Evolutionary conservation across 2,329 filamentous ascomycete genomes (phyloP), one percentile per base, ranked within the genome.

Genomic region (Colletotrichum noveboracense): DNA sequence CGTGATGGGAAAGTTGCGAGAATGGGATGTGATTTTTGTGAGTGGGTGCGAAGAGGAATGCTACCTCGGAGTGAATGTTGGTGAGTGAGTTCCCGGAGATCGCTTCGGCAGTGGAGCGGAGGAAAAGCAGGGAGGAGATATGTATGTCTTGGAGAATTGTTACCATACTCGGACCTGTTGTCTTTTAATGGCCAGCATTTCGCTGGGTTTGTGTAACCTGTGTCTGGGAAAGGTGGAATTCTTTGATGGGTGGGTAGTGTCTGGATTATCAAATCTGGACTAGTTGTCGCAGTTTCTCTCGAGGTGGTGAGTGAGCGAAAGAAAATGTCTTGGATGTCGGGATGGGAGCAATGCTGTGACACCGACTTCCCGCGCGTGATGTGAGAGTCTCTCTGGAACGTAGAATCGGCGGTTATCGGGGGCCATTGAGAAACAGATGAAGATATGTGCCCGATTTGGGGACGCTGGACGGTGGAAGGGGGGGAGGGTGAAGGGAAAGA

Each of bases 1-100:
- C 32, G 68, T 66, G 52, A 75, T 71, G 61, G 68, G 62, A 75
- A 66, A 75, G 68, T 71, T 43, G 18, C 21, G 21, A 60, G 24
- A 32, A n/a, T 36, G 52, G 14, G 6, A 30, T 30, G 28, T n/a
- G 28, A 16, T 28, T 28, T 56, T 52, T 21, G 43, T 4, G 55
- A 24, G 18, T 28, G 3, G 3, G 21, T 2, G 24, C 8, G 21
- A n/a, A 58, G 14, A 58, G 16, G 56, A 32, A 60, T 21, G 56
- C 26, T 13, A 32, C 26, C n/a, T 30, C 26, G 10, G 34, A 10
- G 61, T 3, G 61, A 38, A 38, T 21, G 52, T 21, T 68, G 2
- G 18, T 26, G 2, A 18, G 26, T n/a, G 21, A 34, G n/a, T 16
- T 26, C 6, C 58, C 56, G 67, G 67, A 70, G 67, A 70, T 70